phyloP scores from a whole-genome alignment of 2,329 filamentous ascomycete genomes.

The Pseudogymnoascus sp. region DNA sequence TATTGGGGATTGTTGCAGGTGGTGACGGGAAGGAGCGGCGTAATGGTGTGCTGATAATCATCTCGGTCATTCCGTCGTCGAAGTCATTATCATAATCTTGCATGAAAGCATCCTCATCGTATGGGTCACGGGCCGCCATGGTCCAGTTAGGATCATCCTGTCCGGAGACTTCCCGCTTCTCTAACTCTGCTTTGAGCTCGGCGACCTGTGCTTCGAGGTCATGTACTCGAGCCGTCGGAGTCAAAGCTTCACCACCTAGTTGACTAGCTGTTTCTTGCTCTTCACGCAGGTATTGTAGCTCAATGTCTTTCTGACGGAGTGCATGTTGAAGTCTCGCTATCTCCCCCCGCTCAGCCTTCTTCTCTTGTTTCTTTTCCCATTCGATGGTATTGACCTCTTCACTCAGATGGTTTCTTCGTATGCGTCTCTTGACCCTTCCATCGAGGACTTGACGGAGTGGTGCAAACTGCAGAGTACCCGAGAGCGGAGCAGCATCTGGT shows the following conservation, averaged over 20 bases:
- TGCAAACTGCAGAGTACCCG: slow-evolving; percentile 38
- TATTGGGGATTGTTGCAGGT: slow-evolving; percentile 26
- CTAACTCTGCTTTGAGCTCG: slow-evolving; percentile 23
- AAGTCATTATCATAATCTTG: slow-evolving; percentile 20
- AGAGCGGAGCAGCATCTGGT: slow-evolving; percentile 21
- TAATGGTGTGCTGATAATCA: slow-evolving; percentile 22
- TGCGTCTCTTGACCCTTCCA: slow-evolving; percentile 49
- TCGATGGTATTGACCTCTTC: slow-evolving; percentile 50
- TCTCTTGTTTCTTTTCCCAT: slow-evolving; percentile 37
- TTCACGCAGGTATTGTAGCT: slow-evolving; percentile 25
- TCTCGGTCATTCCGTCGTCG: slow-evolving; percentile 22
- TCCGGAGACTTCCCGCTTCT: slow-evolving; percentile 17
- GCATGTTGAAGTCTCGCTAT: slow-evolving; percentile 42
- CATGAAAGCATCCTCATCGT: slow-evolving; percentile 18
- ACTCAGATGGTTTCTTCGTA: slow-evolving; percentile 48
- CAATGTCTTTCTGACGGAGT: slow-evolving; percentile 30
- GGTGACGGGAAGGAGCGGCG: slow-evolving; percentile 27
- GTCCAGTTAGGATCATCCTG: slow-evolving; percentile 40
- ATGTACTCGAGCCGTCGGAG: slow-evolving; percentile 18
- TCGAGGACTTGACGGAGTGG: slow-evolving; percentile 49
- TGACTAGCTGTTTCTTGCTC: slow-evolving; percentile 26
- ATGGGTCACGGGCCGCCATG: slow-evolving; percentile 40
- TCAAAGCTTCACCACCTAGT: slow-evolving; percentile 11
- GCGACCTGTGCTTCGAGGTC: slow-evolving; percentile 25
- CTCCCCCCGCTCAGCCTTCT: slow-evolving; percentile 37